phyloP scores from a whole-genome alignment of 371 early-diverging fungal genomes.

The Batrachochytrium dendrobatidis region DNA sequence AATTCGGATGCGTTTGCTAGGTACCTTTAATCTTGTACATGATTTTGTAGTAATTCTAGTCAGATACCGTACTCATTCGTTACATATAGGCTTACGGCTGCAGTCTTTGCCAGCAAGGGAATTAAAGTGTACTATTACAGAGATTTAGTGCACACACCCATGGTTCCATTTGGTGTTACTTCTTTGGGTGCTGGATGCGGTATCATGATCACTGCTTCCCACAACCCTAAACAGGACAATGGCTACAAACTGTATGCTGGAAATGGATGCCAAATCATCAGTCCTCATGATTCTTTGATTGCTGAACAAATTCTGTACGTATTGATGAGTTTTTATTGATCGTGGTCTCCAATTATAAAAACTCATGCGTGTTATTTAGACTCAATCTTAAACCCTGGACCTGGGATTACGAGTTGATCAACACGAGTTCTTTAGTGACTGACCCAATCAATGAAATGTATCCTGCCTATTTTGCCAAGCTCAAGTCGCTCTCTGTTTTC shows the following conservation, averaged over 20 bases:
- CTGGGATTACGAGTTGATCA: constrained; percentile 65
- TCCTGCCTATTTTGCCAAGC: constrained; percentile 63
- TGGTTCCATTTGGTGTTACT: constrained; percentile 86
- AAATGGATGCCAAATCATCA: constrained; percentile 89
- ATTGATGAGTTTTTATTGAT: not conserved
- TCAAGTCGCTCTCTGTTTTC: constrained; percentile 25
- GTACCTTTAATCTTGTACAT: not conserved
- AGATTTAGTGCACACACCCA: constrained; percentile 76
- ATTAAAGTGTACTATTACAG: constrained; percentile 77
- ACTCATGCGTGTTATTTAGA: not conserved
- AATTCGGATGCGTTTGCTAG: constrained; percentile 78
- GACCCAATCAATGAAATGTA: constrained; percentile 50
- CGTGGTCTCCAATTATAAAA: not conserved
- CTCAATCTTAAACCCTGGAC: constrained; percentile 61
- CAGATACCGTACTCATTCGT: not conserved
- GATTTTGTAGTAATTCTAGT: not conserved
- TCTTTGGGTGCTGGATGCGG: constrained; percentile 75
- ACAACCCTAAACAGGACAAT: constrained; percentile 97
- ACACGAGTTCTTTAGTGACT: constrained; percentile 24
- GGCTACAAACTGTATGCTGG: constrained; percentile 96
- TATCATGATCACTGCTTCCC: constrained; percentile 95
- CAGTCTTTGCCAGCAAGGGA: constrained; percentile 72
- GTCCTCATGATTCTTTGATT: constrained; percentile 81
- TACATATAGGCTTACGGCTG: constrained; percentile 60
- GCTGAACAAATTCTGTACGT: constrained; percentile 51